Conservation (phyloP, 2,329 filamentous ascomycete genomes). For the Rosellinia necatrix region DNA sequence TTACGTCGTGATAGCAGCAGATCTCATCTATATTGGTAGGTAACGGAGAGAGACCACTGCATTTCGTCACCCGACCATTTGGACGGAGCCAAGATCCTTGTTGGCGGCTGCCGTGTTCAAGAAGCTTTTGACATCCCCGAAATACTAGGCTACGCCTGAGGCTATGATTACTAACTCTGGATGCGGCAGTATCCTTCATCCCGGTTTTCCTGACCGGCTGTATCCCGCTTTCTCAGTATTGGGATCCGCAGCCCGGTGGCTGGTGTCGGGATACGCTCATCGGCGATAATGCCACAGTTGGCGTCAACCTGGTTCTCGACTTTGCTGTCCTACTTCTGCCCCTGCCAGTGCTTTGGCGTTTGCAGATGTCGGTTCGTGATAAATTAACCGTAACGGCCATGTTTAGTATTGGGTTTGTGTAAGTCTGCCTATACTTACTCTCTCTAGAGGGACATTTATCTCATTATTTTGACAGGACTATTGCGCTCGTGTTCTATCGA, state of each 20-base stretch:
- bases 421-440: constrained; percentile 20
- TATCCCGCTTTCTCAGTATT: constrained; percentile 38
- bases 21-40: constrained; percentile 32
- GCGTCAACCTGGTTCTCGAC: constrained; percentile 38
- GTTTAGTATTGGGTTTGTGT: constrained; percentile 42
- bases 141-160: not conserved
- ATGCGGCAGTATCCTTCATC: constrained; percentile 34
- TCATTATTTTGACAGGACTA: constrained; percentile 34
- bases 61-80: no score
- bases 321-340: constrained; percentile 47
- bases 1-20: constrained; percentile 33
- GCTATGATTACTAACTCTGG: not conserved
- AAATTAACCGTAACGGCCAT: constrained; percentile 41
- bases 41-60: no score
- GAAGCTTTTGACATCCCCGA: not conserved
- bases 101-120: not conserved
- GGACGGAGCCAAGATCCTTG: no score
- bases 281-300: constrained; percentile 33
- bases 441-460: not conserved
- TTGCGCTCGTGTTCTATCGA: constrained; percentile 47
- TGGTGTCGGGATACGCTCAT: constrained; percentile 44
- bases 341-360: constrained; percentile 48
- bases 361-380: constrained; percentile 47
- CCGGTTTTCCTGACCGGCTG: constrained; percentile 42
- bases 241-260: constrained; percentile 41